phyloP scores from a whole-genome alignment of 2,329 filamentous ascomycete genomes.

The Colletotrichum scovillei region DNA sequence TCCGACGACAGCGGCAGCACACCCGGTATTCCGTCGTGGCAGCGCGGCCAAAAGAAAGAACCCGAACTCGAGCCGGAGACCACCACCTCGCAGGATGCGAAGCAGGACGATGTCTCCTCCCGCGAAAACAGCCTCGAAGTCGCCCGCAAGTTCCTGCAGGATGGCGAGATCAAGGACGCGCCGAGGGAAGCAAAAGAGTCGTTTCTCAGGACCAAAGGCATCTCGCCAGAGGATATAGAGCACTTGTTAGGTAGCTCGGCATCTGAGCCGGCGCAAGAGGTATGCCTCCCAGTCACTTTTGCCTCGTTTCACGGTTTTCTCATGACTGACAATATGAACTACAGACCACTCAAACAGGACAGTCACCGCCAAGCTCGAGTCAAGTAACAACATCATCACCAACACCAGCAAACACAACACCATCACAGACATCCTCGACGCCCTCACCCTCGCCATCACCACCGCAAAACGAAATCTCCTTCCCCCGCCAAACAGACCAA shows the following conservation, averaged over 20 bases:
- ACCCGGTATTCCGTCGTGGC: conserved; percentile 46
- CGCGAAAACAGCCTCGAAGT: conserved; percentile 62
- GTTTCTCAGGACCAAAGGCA: conserved; percentile 83
- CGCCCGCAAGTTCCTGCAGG: conserved; percentile 80
- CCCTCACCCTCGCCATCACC: neutral
- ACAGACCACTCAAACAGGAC: conserved; percentile 5
- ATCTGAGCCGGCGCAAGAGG: conserved; percentile 10
- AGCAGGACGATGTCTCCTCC: conserved; percentile 18
- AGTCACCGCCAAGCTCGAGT: neutral
- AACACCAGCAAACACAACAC: conserved; percentile 19
- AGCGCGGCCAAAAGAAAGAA: conserved; percentile 38
- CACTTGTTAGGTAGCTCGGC: conserved; percentile 62
- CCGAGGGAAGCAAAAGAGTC: conserved; percentile 77
- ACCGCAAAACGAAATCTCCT: conserved; percentile 19
- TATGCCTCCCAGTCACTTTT: neutral
- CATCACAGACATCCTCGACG: conserved; percentile 7
- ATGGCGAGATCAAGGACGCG: conserved; percentile 77
- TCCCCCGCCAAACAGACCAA: conserved; percentile 50
- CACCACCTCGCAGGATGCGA: conserved; percentile 19
- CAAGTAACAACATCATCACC: conserved; percentile 9
- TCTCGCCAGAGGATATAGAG: conserved; percentile 75
- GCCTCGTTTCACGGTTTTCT: neutral
- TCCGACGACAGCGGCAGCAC: conserved; percentile 42
- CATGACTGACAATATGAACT: neutral
- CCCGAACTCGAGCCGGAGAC: conserved; percentile 12